Evolutionary conservation across 2,329 filamentous ascomycete species (phyloP), one percentile per base, ranked within the genome.

Genomic region (Orbilia javanica): DNA sequence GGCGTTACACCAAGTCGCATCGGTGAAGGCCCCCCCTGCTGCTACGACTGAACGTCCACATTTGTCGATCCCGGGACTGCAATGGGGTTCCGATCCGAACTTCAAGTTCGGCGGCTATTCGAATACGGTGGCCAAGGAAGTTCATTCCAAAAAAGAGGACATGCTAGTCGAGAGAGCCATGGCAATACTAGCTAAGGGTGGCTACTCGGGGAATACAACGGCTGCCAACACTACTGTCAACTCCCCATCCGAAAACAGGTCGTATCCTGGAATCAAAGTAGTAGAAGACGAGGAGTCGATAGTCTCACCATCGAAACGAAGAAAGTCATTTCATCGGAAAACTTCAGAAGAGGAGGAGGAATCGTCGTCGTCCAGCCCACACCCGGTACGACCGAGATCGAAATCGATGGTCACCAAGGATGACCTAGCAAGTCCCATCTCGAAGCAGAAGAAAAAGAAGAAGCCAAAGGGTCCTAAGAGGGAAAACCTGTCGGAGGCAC

Each of bases 401-500:
- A 71, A 71, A 55, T 60, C 67, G 1, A 77, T 44, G 20, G 31
- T 46, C 18, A 64, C 67, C 25, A 78, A 63, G 29, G 67, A 67
- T 44, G 53, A 68, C 25, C 62, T 78, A 6, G 34, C 62, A 18
- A 78, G 74, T 39, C 74, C 73, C 36, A 64, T 53, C 11, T 44
- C 60, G n/a, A 86, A 85, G 78, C 85, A 85, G 25, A 81, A 82
- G 82, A 84, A 39, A 84, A 86, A 57, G 84, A 86, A 20, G 85
- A 87, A 71, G 82, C 82, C 15, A 84, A 86, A 34, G 83, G 87
- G 69, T 84, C 87, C 44, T 84, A 86, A 20, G 84, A 86, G 91
- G 27, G 88, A 91, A 81, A 91, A 91, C 79, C 83, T 96, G 3
- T 89, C 90, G 0, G 92, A 95, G 80, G 90, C 92, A 77, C 92